These are phyloP conservation scores for Lactarius indigo DNA, from an alignment of 768 basidiomycete species.

Conservation along the genomic window DNA sequence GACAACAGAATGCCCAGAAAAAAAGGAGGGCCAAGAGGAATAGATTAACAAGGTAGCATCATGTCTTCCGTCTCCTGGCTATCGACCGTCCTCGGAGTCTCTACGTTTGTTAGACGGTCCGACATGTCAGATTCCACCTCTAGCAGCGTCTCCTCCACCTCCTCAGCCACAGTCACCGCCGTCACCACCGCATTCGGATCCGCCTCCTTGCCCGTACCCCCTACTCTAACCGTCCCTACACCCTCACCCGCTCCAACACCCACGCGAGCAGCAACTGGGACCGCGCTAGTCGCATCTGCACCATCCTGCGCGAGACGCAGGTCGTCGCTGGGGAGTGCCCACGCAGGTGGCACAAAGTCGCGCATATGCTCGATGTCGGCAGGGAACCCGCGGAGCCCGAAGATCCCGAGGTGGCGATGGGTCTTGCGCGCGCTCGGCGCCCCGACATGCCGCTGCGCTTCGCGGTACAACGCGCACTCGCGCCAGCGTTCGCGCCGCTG, in stretches of 20 bases:
- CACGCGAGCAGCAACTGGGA: neutral
- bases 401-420: conserved; percentile 53
- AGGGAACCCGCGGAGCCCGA: conserved; percentile 54
- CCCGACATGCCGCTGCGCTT: conserved; percentile 47
- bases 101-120: conserved; percentile 7
- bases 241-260: neutral
- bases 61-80: conserved; percentile 21
- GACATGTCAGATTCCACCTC: conserved; percentile 1
- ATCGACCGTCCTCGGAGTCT: conserved; percentile 10
- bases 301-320: conserved; percentile 19
- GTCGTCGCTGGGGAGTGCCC: conserved; percentile 32
- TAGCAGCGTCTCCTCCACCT: neutral
- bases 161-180: neutral
- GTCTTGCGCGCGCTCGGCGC: conserved; percentile 46
- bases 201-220: neutral
- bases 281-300: neutral
- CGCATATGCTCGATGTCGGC: conserved; percentile 42
- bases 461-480: conserved; percentile 38
- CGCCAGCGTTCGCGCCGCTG: conserved; percentile 4
- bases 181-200: neutral
- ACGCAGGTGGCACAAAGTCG: conserved; percentile 57
- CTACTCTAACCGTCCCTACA: too few relatives aligned
- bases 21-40: neutral
- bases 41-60: neutral
- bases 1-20: neutral